Conservation (phyloP, 2,329 filamentous ascomycete genomes). For the Ophiostoma fasciatum region DNA sequence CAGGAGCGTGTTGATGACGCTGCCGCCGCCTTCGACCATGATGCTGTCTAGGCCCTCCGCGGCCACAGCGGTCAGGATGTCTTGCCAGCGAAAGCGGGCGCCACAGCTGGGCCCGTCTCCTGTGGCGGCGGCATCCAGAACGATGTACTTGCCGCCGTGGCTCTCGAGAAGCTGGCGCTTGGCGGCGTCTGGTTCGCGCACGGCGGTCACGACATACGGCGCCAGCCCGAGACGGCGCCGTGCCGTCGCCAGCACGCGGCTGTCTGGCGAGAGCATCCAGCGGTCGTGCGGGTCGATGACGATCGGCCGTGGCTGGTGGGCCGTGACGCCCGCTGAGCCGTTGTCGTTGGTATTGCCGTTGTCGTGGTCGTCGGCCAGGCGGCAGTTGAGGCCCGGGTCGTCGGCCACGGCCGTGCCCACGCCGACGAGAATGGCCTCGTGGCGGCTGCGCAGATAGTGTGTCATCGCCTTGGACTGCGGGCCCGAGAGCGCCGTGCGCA, state of each 20-base stretch:
- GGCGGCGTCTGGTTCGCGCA: conserved; percentile 27
- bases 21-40: conserved; percentile 83
- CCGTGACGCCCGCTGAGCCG: too few species aligned
- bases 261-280: conserved; percentile 47
- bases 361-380: conserved; percentile 37
- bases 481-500: conserved; percentile 73
- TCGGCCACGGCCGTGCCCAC: conserved; percentile 74
- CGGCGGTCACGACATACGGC: conserved; percentile 54
- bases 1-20: conserved; percentile 72
- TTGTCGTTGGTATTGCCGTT: too few species aligned
- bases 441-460: conserved; percentile 68
- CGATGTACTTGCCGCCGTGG: conserved; percentile 38
- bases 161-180: conserved; percentile 28
- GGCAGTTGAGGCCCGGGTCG: conserved; percentile 73
- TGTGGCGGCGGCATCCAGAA: conserved; percentile 15
- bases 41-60: conserved; percentile 54
- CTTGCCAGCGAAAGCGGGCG: conserved; percentile 45
- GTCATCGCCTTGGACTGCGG: conserved; percentile 82
- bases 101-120: conserved; percentile 9
- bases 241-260: conserved; percentile 52
- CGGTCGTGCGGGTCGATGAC: conserved; percentile 66
- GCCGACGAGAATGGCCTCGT: conserved; percentile 76
- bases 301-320: conserved; percentile 60
- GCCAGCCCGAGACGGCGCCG: conserved; percentile 51
- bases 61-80: conserved; percentile 44